Evolutionary conservation across 345 rosid species (phyloP), one percentile per base, ranked within the genome.

Genomic region (Isatis tinctoria): DNA sequence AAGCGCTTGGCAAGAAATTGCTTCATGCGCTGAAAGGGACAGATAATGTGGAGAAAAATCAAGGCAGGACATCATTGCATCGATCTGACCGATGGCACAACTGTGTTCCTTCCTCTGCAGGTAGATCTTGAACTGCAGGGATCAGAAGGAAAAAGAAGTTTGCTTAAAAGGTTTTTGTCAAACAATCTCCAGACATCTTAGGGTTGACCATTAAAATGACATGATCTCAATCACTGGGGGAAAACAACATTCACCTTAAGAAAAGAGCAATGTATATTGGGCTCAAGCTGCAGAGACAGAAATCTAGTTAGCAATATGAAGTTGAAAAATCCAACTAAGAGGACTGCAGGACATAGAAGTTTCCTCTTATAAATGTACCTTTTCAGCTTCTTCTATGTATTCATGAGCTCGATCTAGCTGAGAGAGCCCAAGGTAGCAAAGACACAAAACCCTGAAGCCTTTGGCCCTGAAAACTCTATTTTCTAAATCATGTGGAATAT

Each of bases 21-120:
- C 98, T 85, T 95, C 99, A 81, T 95, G 99, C 2, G 98, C 97
- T 74, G 99, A 70, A 28, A 95, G 96, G 73, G 85, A 84, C 45
- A 95, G 83, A 79, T 83, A 92, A 62, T 92, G 94, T 41, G 98
- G 88, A 74, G 90, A 81, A 79, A 90, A 95, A 74, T 90, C 98
- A 39, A 85, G 87, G 84, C 92, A 88, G 49, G 80, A 64, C 35
- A 79, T 80, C 93, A 95, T 88, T 47, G 83, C 85, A 58, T 84
- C 88, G 52, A 95, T 85, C 86, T 95, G 99, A 74, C 70, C 73
- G n/a, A 85, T 78, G 47, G 96, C 96, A 72, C 78, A 83, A 53
- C 44, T 63, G 11, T 81, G 78, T 69, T 88, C 91, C 40, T 79
- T 84, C 80, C 81, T 82, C 71, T 85, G 96, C 72, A 92, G 76